phyloP scores from a whole-genome alignment of 768 basidiomycete genomes.

The Epithele typhae region DNA sequence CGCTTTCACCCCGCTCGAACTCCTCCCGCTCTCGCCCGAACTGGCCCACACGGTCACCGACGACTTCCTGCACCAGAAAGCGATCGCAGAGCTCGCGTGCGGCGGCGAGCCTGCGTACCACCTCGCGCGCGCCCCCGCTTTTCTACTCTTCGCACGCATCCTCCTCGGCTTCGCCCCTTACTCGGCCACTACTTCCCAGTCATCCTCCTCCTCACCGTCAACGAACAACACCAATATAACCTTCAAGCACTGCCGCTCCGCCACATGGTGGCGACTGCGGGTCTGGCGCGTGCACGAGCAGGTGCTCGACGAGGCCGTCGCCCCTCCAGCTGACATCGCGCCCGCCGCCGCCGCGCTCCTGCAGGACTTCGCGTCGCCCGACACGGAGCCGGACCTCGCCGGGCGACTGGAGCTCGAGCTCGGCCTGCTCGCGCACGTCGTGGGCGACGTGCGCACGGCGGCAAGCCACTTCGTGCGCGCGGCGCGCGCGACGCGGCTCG shows the following conservation, averaged over 20 bases:
- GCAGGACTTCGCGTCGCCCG: slow-evolving; percentile 30
- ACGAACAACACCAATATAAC: no score
- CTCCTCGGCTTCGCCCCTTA: slow-evolving; percentile 54
- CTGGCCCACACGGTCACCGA: slow-evolving; percentile 31
- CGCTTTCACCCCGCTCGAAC: slow-evolving; percentile 42
- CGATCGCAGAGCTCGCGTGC: slow-evolving; percentile 73
- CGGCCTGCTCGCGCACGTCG: slow-evolving; percentile 75
- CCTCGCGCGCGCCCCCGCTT: slow-evolving; percentile 61
- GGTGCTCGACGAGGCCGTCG: slow-evolving; percentile 79
- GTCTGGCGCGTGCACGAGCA: slow-evolving; percentile 68
- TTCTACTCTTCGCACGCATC: slow-evolving; percentile 73
- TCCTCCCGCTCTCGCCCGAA: slow-evolving; percentile 31
- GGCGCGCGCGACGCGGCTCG: slow-evolving; percentile 69
- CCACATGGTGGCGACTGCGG: slow-evolving; percentile 84
- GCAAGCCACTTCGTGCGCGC: slow-evolving; percentile 75
- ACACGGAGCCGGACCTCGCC: slow-evolving; percentile 59
- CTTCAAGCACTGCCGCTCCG: slow-evolving; percentile 47
- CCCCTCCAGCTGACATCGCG: slow-evolving; percentile 41
- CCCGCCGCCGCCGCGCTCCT: slow-evolving; percentile 39
- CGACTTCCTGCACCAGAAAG: slow-evolving; percentile 54
- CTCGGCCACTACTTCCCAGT: no score
- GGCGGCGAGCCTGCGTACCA: slow-evolving; percentile 97
- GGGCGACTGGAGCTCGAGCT: slow-evolving; percentile 70
- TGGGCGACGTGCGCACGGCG: slow-evolving; percentile 72
- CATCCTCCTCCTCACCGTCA: no score